phyloP scores from a whole-genome alignment of 768 basidiomycete genomes.

The Podaxis mareebaensis region DNA sequence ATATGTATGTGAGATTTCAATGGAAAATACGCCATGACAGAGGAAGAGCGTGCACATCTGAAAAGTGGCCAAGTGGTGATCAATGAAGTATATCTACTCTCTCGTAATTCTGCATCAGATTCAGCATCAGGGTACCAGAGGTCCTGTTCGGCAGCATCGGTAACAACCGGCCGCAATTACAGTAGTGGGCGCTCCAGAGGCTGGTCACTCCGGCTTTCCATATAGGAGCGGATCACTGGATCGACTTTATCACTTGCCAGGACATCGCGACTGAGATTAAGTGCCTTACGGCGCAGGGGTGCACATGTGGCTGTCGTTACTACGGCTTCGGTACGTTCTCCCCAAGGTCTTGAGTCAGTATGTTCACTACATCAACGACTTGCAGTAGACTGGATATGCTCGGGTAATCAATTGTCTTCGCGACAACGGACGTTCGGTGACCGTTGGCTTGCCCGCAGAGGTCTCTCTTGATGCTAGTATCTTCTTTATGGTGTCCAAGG shows the following conservation, averaged over 20 bases:
- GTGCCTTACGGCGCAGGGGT: conserved; percentile 61
- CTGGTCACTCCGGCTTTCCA: no score
- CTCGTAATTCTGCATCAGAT: no score
- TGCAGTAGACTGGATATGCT: conserved; percentile 38
- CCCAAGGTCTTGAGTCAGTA: no score
- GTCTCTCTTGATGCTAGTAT: conserved; percentile 61
- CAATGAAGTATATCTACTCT: no score
- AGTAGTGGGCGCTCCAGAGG: no score
- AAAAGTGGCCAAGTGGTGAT: no score
- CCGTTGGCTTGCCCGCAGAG: conserved; percentile 72
- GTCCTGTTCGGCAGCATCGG: no score
- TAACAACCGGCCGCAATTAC: no score
- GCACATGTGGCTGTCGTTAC: conserved; percentile 71
- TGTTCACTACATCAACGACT: neutral
- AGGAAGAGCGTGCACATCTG: no score
- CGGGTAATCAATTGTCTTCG: conserved; percentile 78
- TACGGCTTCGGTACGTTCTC: conserved; percentile 43
- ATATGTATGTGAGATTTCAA: no score
- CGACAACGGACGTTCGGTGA: conserved; percentile 71
- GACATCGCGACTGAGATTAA: conserved; percentile 68
- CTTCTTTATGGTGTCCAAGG: conserved; percentile 72
- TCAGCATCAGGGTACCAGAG: no score
- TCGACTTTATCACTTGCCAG: conserved; percentile 73
- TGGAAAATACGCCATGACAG: no score
- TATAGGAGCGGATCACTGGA: conserved; percentile 68